Percentiles rank a stretch among this genome's conserved stretches.
Evolutionary conservation across 345 rosid genomes (phyloP).

Genomic region (Erodium maritimum): DNA sequence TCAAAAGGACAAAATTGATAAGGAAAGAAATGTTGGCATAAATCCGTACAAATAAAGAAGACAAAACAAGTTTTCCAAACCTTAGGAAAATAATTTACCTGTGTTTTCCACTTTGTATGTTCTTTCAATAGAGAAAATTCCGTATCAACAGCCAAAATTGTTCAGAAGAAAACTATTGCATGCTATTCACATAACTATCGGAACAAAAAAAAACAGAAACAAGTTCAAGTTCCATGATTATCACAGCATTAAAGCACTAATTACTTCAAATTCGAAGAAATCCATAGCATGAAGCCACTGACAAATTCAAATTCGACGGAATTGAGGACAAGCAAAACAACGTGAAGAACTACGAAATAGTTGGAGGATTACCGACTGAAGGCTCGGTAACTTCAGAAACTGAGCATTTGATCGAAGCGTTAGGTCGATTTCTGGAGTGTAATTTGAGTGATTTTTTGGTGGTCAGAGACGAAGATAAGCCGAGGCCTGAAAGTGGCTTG

Average conservation of each 20-base stretch:
- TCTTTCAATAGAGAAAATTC: no score
- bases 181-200: no score
- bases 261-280: no score
- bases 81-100: no score
- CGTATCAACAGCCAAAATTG: no score
- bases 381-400: constrained; percentile 49
- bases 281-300: neutral
- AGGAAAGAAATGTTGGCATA: neutral
- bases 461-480: constrained; percentile 28
- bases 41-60: no score
- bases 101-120: no score
- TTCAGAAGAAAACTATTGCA: no score
- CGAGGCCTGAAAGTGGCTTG: constrained; percentile 32
- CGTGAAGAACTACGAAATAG: no score
- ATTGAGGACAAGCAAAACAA: neutral
- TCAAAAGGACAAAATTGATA: neutral
- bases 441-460: constrained; percentile 27
- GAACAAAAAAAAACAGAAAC: neutral
- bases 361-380: constrained; percentile 27
- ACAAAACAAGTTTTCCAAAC: no score
- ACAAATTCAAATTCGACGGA: neutral
- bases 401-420: constrained; percentile 48
- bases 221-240: neutral
- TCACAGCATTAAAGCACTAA: no score
- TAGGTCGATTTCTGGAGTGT: no score